Conservation (phyloP, 129 eudicot species). For the Flaveria trinervia region DNA sequence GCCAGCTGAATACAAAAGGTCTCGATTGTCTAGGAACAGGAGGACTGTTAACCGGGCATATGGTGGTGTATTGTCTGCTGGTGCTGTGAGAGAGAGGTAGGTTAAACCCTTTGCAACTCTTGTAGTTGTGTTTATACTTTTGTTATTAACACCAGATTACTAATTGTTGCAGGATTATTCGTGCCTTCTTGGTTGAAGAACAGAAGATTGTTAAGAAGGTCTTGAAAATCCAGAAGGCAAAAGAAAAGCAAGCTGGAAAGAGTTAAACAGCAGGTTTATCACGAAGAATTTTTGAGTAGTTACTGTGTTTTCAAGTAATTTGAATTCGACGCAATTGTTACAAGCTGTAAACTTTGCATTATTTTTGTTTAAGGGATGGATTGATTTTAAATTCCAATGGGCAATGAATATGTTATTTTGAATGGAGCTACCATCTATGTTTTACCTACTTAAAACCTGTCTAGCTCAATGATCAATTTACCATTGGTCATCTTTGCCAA, state of each 20-base stretch:
- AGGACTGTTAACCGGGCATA: conserved; percentile 65
- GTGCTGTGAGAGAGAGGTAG: conserved; percentile 61
- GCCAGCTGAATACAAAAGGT: conserved; percentile 53
- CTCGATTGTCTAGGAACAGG: conserved; percentile 52
- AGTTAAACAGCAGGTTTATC: conserved; percentile 19
- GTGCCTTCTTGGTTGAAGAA: conserved; percentile 65
- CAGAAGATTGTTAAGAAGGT: conserved; percentile 67
- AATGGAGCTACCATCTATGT: neutral
- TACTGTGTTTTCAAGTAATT: conserved; percentile 33
- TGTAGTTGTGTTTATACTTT: neutral
- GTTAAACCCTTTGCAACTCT: neutral
- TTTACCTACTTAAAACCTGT: neutral
- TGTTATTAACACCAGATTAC: neutral
- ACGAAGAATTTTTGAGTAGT: conserved; percentile 21
- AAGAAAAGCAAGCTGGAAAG: conserved; percentile 52
- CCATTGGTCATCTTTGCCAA: neutral
- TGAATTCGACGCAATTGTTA: conserved; percentile 11
- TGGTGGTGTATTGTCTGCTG: conserved; percentile 59
- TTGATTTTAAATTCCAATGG: conserved; percentile 23
- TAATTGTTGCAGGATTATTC: conserved; percentile 43
- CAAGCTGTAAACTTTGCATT: conserved; percentile 30
- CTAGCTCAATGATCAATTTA: neutral
- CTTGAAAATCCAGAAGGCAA: conserved; percentile 60
- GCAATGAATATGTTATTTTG: conserved; percentile 29
- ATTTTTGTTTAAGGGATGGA: conserved; percentile 17